These are phyloP conservation scores for Gastrolobium bilobum DNA, from an alignment of 306 rosid species.

Conservation along the genomic window DNA sequence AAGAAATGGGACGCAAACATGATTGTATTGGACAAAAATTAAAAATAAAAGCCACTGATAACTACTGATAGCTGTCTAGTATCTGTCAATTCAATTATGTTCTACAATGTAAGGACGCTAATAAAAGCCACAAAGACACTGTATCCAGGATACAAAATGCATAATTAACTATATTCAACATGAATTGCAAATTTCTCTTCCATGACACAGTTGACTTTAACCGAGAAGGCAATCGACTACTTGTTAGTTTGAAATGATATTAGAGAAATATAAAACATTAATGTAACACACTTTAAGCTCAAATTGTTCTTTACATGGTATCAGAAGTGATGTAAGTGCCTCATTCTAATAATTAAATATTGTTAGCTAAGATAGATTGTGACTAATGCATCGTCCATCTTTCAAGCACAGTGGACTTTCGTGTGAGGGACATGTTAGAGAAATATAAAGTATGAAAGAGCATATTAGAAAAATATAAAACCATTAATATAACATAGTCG, in stretches of 20 bases:
- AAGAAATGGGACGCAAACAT: neutral
- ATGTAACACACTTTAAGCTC: too few species aligned
- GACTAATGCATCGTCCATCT: too few species aligned
- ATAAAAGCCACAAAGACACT: neutral
- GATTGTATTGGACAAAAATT: neutral
- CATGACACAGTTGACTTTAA: neutral
- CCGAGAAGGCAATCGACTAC: constrained; percentile 13
- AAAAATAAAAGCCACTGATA: neutral
- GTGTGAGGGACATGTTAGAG: too few species aligned
- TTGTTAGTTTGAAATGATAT: neutral
- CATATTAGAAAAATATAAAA: too few species aligned
- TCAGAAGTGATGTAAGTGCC: too few species aligned
- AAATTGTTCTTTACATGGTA: too few species aligned
- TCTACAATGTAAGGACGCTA: neutral
- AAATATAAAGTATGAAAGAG: too few species aligned
- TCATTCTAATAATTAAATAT: too few species aligned
- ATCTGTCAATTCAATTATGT: neutral
- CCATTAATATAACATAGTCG: too few species aligned
- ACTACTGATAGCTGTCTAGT: neutral
- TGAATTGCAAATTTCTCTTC: constrained; percentile 22
- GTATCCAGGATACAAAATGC: neutral
- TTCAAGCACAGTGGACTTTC: too few species aligned
- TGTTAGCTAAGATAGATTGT: too few species aligned
- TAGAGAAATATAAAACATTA: too few species aligned
- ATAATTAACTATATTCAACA: neutral